Evolutionary conservation across 2,329 filamentous ascomycete species (phyloP), one percentile per base, ranked within the genome.

Genomic region (Xylariomycetidae sp.): DNA sequence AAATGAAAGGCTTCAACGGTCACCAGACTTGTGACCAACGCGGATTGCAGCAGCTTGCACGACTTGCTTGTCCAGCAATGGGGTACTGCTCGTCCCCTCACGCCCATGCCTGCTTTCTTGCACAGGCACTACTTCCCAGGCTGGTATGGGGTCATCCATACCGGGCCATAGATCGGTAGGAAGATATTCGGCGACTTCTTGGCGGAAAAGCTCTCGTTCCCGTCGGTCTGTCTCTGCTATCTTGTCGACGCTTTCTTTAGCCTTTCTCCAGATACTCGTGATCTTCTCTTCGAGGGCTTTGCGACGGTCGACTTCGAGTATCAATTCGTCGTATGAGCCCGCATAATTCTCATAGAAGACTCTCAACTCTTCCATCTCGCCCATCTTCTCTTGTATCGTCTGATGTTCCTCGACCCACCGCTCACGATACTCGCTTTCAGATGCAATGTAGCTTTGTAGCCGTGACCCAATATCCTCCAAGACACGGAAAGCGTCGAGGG

Each of bases 321-420:
- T 72, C 10, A 98, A 66, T 14, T 82, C 79, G 46, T 87, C 83
- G 53, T 98, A 96, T 0, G 88, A 86, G 32, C 78, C 74, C 14
- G 85, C 71, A 50, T 96, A 98, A 13, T 82, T 80, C 40, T 90
- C 83, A 58, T 95, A 96, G 49, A 95, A 86, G n/a, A 76, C 68
- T 9, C 79, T 72, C 49, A 95, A 74, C 15, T 77, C 76, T 32
- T 82, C 78, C 59, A 96, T 82, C 50, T 94, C 86, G 8, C 72
- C 65, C 25, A 95, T 74, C 47, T 79, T 83, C 12, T 63, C 68
- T 22, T 72, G 68, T 16, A 96, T 84, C 13, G 70, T 71, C 4
- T 76, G 72, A 43, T 81, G 79, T 45, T 94, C 86, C 38, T 82
- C 76, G 18, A 76, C 72, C 87, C 90, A 95, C 2, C 74, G 63